These are phyloP conservation scores for Gracilaria vermiculophylla DNA, from an alignment of 23 red algal species.

Conservation along the genomic window DNA sequence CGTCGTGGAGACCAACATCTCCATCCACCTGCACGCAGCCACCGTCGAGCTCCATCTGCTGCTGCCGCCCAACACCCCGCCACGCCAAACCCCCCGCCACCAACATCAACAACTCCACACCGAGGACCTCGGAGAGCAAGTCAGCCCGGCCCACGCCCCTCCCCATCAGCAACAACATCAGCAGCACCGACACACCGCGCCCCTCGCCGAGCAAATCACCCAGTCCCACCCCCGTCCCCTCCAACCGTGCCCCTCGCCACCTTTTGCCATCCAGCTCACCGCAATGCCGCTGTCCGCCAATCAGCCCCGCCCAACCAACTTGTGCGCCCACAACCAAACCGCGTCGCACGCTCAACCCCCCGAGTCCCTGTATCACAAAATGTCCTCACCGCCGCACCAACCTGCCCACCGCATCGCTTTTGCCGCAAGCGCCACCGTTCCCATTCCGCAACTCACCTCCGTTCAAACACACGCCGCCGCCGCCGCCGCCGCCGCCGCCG, in stretches of 20 bases:
- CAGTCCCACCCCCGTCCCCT: neutral
- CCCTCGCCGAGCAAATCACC: neutral
- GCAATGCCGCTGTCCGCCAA: neutral
- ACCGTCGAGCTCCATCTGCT: constrained; percentile 14
- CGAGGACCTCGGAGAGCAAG: constrained; percentile 29
- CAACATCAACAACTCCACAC: neutral
- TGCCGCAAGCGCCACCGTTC: neutral
- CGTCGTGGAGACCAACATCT: constrained; percentile 41
- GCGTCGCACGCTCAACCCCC: neutral
- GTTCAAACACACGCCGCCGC: neutral
- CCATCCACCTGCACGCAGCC: constrained; percentile 3
- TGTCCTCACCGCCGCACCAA: neutral
- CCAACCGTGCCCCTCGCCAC: neutral
- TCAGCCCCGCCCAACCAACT: neutral
- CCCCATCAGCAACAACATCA: neutral
- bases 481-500: too few relatives aligned
- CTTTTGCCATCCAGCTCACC: neutral
- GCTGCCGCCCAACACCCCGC: neutral
- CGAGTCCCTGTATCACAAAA: neutral
- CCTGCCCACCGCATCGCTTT: neutral
- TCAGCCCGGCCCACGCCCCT: neutral
- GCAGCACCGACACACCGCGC: neutral
- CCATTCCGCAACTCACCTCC: neutral
- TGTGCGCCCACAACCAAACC: neutral
- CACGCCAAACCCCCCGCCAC: neutral